phyloP scores from a whole-genome alignment of 1,284 basidiomycete species.

The Apiotrichum montevideense region DNA sequence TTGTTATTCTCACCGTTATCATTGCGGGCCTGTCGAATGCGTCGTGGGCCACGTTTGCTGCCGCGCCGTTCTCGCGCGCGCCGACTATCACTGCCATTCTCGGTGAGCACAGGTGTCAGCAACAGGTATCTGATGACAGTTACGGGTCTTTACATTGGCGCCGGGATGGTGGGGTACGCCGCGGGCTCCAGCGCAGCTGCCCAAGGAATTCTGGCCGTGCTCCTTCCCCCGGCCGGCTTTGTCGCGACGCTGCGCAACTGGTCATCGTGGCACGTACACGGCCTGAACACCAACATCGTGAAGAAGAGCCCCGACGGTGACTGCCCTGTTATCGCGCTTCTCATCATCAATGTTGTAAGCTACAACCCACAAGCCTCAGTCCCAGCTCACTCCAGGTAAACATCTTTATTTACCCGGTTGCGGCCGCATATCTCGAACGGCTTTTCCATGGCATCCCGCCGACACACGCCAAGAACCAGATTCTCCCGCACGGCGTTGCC shows the following conservation, averaged over 20 bases:
- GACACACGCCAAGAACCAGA: neutral
- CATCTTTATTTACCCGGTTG: conserved; percentile 63
- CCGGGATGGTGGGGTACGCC: conserved; percentile 56
- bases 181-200: conserved; percentile 53
- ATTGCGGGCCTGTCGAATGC: conserved; percentile 52
- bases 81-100: conserved; percentile 48
- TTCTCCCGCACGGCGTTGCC: conserved; percentile 14
- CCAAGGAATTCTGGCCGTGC: conserved; percentile 55
- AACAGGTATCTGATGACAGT: conserved; percentile 20
- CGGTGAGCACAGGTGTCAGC: conserved; percentile 21
- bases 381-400: conserved; percentile 17
- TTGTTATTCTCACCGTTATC: conserved; percentile 61
- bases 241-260: conserved; percentile 65
- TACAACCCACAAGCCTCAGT: too few species aligned
- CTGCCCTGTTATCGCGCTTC: conserved; percentile 55
- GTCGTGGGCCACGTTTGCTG: conserved; percentile 31
- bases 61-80: conserved; percentile 23
- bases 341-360: conserved; percentile 58
- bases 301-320: conserved; percentile 58
- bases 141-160: conserved; percentile 18
- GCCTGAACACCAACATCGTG: conserved; percentile 53
- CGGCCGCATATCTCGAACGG: conserved; percentile 58
- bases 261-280: conserved; percentile 60
- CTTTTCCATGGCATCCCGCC: conserved; percentile 35
- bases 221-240: conserved; percentile 70